Base-by-base conservation (phyloP, 495 filamentous ascomycete species). In the Daldinia concentrica region DNA sequence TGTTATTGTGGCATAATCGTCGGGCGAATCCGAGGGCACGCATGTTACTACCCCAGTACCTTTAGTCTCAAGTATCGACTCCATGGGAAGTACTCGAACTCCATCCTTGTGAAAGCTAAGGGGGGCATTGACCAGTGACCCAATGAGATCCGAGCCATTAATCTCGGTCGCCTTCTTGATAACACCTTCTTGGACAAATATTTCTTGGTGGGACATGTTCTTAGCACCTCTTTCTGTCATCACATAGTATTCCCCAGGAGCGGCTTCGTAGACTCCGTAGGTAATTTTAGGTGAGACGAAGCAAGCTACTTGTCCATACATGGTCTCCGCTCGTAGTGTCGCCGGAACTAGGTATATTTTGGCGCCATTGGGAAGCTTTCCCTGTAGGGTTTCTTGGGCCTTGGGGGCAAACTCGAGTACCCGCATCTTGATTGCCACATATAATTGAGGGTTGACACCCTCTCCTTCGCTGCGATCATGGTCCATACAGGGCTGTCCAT, bases 401-500 rank as follows among this genome's bases (percentile, higher is more conserved):
- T 90, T 84, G 9, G 92, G 86, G 2, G 91, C 83, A 93, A 93
- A 98, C 79, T 98, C 92, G 74, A 93, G 88, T 3, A 97, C 91
- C 80, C 90, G 91, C 51, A 97, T 84, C 82, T 97, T 98, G 77
- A 99, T 81, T 22, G 91, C 93, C 12, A 93, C 93, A 79, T 99
- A 99, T 76, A 98, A 92, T 77, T 98, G 95, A 15, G 92, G 91
- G 37, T 87, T 89, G 56, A 98, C 88, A 58, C 93, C 95, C 82
- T 99, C 95, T 67, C 95, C 95, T 65, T 93, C 89, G 59, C 90
- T 92, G 69, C 95, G 86, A 80, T 99, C 95, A 81, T 99, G 95
- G 80, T 98, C 95, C 90, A 98, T 93, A 82, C 95, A 99, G 14
- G 95, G 92, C 77, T 98, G 95, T 56, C 94, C 95, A 76, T 98